phyloP scores from a whole-genome alignment of 495 filamentous ascomycete genomes.

The Xylaria scruposa region DNA sequence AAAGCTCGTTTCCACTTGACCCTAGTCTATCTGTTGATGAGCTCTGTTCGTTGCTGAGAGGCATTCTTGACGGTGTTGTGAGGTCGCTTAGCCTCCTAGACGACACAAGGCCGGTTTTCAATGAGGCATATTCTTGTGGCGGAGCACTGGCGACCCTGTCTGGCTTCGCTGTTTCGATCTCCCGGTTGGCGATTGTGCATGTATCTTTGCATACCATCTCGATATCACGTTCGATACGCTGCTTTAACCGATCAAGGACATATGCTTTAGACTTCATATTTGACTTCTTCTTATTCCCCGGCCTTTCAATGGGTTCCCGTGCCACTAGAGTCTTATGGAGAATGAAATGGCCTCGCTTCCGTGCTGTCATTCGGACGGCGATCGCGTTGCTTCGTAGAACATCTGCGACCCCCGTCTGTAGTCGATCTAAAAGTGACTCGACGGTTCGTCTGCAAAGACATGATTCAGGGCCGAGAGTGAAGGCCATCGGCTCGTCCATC shows the following conservation, averaged over 20 bases:
- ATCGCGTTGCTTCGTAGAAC: conserved; percentile 52
- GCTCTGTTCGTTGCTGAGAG: conserved; percentile 14
- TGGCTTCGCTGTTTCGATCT: conserved; percentile 34
- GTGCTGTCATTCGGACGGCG: conserved; percentile 48
- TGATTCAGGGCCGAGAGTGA: conserved; percentile 40
- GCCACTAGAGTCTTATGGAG: conserved; percentile 55
- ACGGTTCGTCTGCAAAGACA: conserved; percentile 47
- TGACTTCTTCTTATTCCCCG: conserved; percentile 31
- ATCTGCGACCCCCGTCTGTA: conserved; percentile 54
- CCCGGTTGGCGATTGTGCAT: conserved; percentile 49
- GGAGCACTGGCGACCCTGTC: conserved; percentile 10
- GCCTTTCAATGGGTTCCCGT: conserved; percentile 40
- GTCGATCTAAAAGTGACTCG: conserved; percentile 51
- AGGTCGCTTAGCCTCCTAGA: conserved; percentile 19
- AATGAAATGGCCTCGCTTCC: conserved; percentile 55
- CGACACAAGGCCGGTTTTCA: not conserved
- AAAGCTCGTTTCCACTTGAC: conserved; percentile 6
- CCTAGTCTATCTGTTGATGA: conserved; percentile 7
- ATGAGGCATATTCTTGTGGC: conserved; percentile 3
- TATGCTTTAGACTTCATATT: conserved; percentile 35
- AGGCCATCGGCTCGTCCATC: conserved; percentile 45
- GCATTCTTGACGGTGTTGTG: not conserved
- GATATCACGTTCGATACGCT: conserved; percentile 50
- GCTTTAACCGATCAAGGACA: conserved; percentile 43
- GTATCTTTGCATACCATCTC: conserved; percentile 55